Conservation (phyloP, 2,329 filamentous ascomycete species). For the Exophiala dermatitidis region DNA sequence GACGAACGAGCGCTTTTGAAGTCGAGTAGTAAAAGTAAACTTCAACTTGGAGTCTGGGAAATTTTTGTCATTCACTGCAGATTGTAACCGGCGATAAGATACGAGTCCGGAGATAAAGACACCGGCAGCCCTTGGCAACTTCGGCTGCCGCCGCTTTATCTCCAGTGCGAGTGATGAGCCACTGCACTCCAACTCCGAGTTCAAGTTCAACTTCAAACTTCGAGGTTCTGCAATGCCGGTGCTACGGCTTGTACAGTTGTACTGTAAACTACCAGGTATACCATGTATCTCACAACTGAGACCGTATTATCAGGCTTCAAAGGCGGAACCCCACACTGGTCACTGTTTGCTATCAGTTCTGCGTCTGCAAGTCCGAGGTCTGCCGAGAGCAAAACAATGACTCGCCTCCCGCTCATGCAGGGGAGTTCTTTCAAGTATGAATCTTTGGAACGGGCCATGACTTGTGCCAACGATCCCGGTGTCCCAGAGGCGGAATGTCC, state of each 20-base stretch:
- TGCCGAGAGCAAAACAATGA: not conserved
- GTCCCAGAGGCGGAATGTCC: slow-evolving; percentile 27
- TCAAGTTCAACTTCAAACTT: no score
- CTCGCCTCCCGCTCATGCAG: not conserved
- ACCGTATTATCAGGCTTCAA: no score
- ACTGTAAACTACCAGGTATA: no score
- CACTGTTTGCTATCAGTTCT: no score
- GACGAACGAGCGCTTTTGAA: not conserved
- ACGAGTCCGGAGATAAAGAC: not conserved
- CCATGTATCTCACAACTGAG: no score
- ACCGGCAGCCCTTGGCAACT: not conserved
- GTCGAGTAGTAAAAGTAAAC: not conserved
- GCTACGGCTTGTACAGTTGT: no score
- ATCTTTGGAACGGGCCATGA: slow-evolving; percentile 42
- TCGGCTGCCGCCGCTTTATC: not conserved
- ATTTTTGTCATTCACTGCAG: slow-evolving; percentile 1
- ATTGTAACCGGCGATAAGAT: not conserved
- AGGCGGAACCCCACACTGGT: no score
- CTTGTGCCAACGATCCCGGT: slow-evolving; percentile 39
- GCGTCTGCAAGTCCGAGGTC: not conserved
- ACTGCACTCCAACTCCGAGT: no score
- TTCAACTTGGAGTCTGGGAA: not conserved
- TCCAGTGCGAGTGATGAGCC: no score
- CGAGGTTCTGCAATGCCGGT: no score
- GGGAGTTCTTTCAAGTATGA: slow-evolving; percentile 1